phyloP scores from a whole-genome alignment of 2,329 filamentous ascomycete genomes.

The Fusarium sp. region DNA sequence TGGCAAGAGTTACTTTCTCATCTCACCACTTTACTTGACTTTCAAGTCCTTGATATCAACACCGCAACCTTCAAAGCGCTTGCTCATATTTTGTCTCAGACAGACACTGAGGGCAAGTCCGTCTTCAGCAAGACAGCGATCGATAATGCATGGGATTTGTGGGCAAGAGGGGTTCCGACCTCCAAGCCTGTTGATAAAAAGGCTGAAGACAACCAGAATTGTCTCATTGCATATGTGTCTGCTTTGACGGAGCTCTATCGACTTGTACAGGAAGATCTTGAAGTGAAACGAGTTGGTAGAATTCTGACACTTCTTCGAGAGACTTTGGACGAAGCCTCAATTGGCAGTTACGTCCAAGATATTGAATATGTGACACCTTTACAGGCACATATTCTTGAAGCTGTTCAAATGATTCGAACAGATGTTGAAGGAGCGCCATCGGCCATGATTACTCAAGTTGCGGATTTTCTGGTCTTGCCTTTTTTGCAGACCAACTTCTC shows the following conservation, averaged over 20 bases:
- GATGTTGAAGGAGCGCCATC: slow-evolving; percentile 72
- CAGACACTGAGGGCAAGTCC: slow-evolving; percentile 53
- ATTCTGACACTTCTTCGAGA: slow-evolving; percentile 77
- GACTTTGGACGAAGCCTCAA: slow-evolving; percentile 75
- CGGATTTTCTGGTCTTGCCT: slow-evolving; percentile 76
- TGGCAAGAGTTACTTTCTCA: slow-evolving; percentile 80
- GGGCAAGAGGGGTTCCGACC: slow-evolving; percentile 72
- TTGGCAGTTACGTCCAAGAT: slow-evolving; percentile 75
- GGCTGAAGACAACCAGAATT: slow-evolving; percentile 76
- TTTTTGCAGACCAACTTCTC: slow-evolving; percentile 58
- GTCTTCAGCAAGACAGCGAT: slow-evolving; percentile 62
- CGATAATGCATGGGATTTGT: slow-evolving; percentile 73
- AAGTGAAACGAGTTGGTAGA: slow-evolving; percentile 68
- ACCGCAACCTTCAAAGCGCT: slow-evolving; percentile 76
- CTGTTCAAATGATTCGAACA: slow-evolving; percentile 73
- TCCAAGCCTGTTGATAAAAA: slow-evolving; percentile 49
- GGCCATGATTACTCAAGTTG: slow-evolving; percentile 73
- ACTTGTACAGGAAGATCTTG: slow-evolving; percentile 72
- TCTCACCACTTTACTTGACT: slow-evolving; percentile 70
- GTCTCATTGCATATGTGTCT: slow-evolving; percentile 84
- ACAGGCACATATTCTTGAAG: slow-evolving; percentile 74
- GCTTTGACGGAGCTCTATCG: slow-evolving; percentile 81
- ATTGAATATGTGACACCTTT: slow-evolving; percentile 77
- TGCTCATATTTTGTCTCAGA: slow-evolving; percentile 67
- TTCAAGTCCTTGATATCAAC: slow-evolving; percentile 74